Conservation (phyloP, 2,329 filamentous ascomycete species). For the Fusarium brachygibbosum region DNA sequence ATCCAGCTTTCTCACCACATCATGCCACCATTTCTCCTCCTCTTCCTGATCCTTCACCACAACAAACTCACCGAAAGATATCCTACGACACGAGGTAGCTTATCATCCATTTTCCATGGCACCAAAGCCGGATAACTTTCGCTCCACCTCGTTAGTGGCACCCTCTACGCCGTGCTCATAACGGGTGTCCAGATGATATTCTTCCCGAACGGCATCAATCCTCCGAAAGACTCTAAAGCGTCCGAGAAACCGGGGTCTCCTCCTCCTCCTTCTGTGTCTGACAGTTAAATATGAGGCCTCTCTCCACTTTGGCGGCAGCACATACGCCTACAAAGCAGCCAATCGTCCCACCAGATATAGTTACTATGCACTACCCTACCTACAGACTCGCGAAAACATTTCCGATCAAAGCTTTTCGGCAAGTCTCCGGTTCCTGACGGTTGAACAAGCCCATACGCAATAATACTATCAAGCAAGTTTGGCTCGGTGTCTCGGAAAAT, state of each 20-base stretch:
- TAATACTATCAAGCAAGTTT: background rate
- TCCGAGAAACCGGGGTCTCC: background rate
- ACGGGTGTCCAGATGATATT: background rate
- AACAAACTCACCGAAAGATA: background rate
- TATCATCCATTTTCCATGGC: background rate
- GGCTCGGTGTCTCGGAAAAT: background rate
- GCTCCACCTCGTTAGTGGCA: background rate
- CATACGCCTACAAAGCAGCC: background rate
- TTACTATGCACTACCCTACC: background rate
- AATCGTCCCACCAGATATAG: background rate
- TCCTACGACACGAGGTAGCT: rapidly evolving
- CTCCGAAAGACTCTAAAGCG: background rate
- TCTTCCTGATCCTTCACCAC: too few species aligned
- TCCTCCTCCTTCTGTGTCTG: background rate
- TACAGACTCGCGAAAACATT: background rate
- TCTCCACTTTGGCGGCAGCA: too few species aligned
- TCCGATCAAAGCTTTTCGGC: rapidly evolving
- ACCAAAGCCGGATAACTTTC: background rate
- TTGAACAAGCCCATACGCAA: background rate
- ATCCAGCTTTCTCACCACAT: too few species aligned
- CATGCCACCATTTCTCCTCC: background rate
- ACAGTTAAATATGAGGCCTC: background rate
- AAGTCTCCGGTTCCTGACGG: too few species aligned
- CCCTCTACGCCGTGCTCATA: background rate
- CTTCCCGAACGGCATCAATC: background rate